Percentiles rank a stretch among this genome's conserved stretches.
phyloP scores from a whole-genome alignment of 2,329 filamentous ascomycete species.

The Teratosphaeria gauchensis region DNA sequence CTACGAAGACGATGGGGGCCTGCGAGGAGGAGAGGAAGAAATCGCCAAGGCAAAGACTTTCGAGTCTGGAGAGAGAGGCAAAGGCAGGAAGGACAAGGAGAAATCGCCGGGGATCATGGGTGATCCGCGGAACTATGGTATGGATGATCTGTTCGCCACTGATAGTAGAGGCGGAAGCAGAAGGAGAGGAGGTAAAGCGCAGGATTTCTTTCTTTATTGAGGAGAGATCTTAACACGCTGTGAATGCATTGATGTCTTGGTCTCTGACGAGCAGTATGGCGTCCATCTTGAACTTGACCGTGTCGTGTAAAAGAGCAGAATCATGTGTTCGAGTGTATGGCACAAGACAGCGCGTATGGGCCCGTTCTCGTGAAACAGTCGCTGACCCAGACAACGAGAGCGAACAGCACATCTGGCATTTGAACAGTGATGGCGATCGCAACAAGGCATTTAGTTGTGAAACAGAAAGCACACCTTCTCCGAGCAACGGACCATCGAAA shows the following conservation, averaged over 20 bases:
- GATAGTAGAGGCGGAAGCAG: background rate
- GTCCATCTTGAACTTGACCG: no score
- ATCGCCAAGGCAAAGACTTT: background rate
- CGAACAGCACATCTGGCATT: background rate
- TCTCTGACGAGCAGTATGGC: no score
- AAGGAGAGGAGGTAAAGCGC: background rate
- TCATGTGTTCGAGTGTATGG: background rate
- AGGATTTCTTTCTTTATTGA: background rate
- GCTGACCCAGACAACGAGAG: background rate
- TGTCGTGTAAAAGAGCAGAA: no score
- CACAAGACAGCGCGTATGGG: background rate
- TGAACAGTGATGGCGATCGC: background rate
- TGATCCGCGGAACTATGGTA: background rate
- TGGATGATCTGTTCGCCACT: background rate
- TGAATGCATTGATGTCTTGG: no score
- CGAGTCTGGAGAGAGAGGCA: background rate
- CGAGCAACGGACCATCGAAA: background rate
- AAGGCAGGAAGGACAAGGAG: background rate
- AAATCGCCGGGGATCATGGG: background rate
- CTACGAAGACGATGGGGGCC: background rate
- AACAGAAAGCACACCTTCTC: background rate
- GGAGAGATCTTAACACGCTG: no score
- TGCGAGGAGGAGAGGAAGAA: background rate
- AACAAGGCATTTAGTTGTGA: background rate
- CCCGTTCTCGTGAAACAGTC: background rate